Conservation (phyloP, 805 yeast species). For the Kuraishia hungarica region DNA sequence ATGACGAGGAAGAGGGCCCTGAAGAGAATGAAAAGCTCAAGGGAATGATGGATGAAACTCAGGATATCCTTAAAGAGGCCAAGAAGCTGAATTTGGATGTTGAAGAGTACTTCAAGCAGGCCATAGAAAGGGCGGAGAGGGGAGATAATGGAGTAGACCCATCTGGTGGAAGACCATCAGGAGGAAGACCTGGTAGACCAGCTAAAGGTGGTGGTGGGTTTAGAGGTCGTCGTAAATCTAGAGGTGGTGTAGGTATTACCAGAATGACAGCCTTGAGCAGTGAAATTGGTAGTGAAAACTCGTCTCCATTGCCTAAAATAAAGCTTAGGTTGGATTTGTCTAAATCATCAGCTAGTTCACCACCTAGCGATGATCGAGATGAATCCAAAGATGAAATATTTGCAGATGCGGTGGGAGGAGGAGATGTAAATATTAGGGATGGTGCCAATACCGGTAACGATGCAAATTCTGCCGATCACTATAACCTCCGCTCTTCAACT, state of each 20-base stretch:
- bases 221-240: conserved; percentile 17
- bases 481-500: conserved; percentile 2
- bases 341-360: background rate
- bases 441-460: background rate
- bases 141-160: background rate
- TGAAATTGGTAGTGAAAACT: background rate
- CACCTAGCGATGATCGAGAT: background rate
- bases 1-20: conserved; percentile 22
- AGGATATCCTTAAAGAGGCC: conserved; percentile 6
- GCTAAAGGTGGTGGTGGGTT: background rate
- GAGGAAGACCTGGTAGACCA: background rate
- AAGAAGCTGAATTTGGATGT: conserved; percentile 7
- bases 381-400: background rate
- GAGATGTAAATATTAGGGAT: no score
- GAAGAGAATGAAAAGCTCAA: conserved; percentile 3
- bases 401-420: background rate
- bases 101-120: conserved; percentile 6
- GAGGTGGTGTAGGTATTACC: conserved; percentile 18
- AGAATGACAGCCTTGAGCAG: background rate
- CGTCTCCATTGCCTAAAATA: conserved; percentile 1
- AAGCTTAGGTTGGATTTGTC: background rate
- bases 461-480: background rate
- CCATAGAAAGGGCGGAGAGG: conserved; percentile 5
- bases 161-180: background rate
- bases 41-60: conserved; percentile 3